Base-by-base conservation (phyloP, 116 monocot genomes). In the Papilionanthe hybrid region DNA sequence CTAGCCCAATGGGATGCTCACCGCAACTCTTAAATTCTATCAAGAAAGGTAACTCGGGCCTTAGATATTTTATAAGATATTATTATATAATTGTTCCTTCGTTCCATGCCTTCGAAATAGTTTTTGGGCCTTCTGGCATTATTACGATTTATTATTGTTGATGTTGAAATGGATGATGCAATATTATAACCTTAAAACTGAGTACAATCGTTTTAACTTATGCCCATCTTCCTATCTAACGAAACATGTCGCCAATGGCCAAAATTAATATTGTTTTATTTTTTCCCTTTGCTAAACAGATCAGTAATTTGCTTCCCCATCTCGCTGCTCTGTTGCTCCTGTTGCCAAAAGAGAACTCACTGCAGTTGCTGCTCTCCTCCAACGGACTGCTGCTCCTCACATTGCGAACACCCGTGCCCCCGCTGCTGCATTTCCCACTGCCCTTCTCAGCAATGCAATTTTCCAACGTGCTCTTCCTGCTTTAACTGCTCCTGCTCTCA, bases 251-350 rank as follows among this genome's bases (percentile, higher is more conserved):
- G 17, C 18, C 0, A 4, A 45, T 53, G 53, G 53, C 53, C 53
- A 13, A 13, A 20, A 18, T 9, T 75, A 47, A 50, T 15, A 75
- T 48, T 50, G 23, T 69, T 32, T 68, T 12, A 13, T 30, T 25
- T 69, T 69, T 72, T 78, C n/a, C 28, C 37, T 37, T 37, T 71
- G 19, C 28, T 79, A 49, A 22, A 28, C 85, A 94, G 94, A 71
- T 84, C 75, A 77, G 87, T 80, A 23, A 28, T 94, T 6, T 88
- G 92, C 76, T 74, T 75, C 19, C 75, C 77, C 44, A 72, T 91
- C 57, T 87, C 87, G 47, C 92, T 83, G 80, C 43, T 88, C 25
- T 94, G 88, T 85, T 94, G 92, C 85, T 79, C 57, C 17, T 68
- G 79, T 10, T 86, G 92, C 75, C 76, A 71, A 63, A 68, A 81